phyloP scores from a whole-genome alignment of 2,329 filamentous ascomycete species.

The Arachnomyces sp. region DNA sequence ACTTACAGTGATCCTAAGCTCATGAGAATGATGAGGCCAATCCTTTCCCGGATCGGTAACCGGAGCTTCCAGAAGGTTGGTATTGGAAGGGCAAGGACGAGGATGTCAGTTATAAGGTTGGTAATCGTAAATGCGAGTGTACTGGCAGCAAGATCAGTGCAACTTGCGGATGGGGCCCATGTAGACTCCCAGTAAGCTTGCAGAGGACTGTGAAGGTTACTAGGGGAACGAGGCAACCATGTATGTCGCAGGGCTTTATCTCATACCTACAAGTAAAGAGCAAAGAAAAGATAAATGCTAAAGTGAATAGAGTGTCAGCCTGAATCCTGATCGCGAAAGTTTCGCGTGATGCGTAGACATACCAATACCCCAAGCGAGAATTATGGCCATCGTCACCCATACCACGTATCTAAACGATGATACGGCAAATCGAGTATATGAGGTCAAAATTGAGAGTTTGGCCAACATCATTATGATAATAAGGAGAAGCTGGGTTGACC shows the following conservation, averaged over 20 bases:
- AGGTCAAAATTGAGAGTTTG: constrained; percentile 12
- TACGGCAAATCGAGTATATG: constrained; percentile 11
- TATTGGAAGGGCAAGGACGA: constrained; percentile 13
- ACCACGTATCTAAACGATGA: constrained; percentile 5
- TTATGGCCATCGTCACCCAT: constrained; percentile 9
- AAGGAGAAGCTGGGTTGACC: constrained; percentile 11
- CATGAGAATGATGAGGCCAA: constrained; percentile 12
- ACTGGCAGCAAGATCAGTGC: constrained; percentile 8
- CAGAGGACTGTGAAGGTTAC: constrained; percentile 7
- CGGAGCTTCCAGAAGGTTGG: constrained; percentile 12
- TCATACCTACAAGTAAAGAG: constrained; percentile 11
- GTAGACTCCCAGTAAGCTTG: constrained; percentile 8
- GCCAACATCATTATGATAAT: constrained; percentile 11
- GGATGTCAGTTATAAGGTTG: constrained; percentile 12
- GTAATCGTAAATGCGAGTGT: constrained; percentile 7
- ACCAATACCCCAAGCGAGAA: constrained; percentile 11
- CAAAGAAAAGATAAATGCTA: constrained; percentile 11
- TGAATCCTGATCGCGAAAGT: too few relatives aligned
- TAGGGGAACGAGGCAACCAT: not conserved
- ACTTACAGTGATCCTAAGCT: constrained; percentile 11
- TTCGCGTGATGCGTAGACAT: too few relatives aligned
- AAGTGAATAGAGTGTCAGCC: too few relatives aligned
- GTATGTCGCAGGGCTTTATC: not conserved
- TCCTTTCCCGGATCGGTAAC: constrained; percentile 10
- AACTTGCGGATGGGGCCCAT: constrained; percentile 2